Evolutionary conservation across 1,284 basidiomycete species (phyloP).

Genomic region (Phylloboletellus chloephorus): DNA sequence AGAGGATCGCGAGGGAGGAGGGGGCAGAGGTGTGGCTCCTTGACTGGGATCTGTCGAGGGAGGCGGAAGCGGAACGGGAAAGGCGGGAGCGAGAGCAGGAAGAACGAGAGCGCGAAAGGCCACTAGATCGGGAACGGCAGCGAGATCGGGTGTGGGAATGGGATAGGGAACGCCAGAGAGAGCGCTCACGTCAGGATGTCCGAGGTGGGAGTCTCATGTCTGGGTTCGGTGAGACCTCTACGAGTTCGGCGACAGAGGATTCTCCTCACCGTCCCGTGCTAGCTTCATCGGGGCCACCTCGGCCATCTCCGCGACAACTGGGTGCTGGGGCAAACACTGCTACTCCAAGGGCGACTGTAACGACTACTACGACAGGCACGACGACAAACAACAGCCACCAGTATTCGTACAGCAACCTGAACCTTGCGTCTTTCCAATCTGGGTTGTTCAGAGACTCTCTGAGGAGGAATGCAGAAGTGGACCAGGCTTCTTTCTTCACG

Average conservation of each 20-base stretch:
- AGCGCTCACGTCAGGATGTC: conserved; percentile 14
- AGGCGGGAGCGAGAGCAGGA: conserved; percentile 6
- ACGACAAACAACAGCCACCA: conserved; percentile 15
- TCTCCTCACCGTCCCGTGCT: conserved; percentile 6
- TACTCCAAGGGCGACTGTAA: conserved; percentile 3
- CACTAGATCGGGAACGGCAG: conserved; percentile 13
- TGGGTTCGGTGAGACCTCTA: conserved; percentile 13
- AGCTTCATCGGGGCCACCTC: conserved; percentile 1
- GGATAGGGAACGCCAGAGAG: conserved; percentile 22
- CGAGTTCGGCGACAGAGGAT: conserved; percentile 20
- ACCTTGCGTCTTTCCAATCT: conserved; percentile 31
- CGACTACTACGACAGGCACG: not conserved
- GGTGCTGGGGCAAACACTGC: conserved; percentile 5
- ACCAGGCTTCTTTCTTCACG: conserved; percentile 17
- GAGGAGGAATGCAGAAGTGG: conserved; percentile 30
- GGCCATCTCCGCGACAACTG: conserved; percentile 9
- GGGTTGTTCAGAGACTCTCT: conserved; percentile 32
- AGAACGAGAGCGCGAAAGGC: conserved; percentile 11
- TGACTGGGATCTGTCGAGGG: conserved; percentile 19
- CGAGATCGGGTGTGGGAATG: conserved; percentile 20
- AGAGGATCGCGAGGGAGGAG: conserved; percentile 12
- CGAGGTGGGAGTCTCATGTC: conserved; percentile 18
- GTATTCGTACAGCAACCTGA: conserved; percentile 31
- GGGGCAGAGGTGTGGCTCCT: conserved; percentile 14
- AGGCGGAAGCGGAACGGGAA: conserved; percentile 11